phyloP scores from a whole-genome alignment of 371 early-diverging fungal genomes.

The Apophysomyces elegans region DNA sequence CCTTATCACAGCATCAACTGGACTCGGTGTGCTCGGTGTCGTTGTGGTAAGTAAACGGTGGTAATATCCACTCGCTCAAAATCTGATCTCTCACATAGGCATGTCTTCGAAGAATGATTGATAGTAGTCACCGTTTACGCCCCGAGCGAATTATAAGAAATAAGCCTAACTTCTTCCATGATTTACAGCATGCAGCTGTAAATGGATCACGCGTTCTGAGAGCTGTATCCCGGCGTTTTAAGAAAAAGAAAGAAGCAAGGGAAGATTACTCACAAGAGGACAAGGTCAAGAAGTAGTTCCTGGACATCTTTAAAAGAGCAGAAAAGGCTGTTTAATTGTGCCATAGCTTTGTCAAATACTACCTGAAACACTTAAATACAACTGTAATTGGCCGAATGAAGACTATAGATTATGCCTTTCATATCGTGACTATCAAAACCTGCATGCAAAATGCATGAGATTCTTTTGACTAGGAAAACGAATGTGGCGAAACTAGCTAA shows the following conservation, averaged over 20 bases:
- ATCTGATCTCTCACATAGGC: constrained; percentile 24
- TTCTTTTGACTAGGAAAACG: no score
- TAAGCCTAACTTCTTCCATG: not conserved
- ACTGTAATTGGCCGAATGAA: no score
- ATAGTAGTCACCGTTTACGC: constrained; percentile 51
- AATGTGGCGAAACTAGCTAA: no score
- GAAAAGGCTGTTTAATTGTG: no score
- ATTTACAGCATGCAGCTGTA: not conserved
- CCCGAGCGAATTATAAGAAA: constrained; percentile 48
- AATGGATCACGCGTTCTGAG: not conserved
- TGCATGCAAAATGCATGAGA: no score
- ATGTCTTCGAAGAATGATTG: constrained; percentile 57
- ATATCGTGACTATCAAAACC: no score
- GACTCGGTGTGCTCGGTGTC: constrained; percentile 64
- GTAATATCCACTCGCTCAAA: not conserved
- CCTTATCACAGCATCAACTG: constrained; percentile 71
- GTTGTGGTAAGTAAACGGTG: constrained; percentile 42
- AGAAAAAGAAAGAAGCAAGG: no score
- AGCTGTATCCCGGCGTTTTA: not conserved
- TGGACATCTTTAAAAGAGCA: no score
- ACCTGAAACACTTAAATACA: no score
- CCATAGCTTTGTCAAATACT: no score
- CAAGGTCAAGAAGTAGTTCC: no score
- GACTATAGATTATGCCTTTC: no score
- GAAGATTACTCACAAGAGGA: not conserved